Evolutionary conservation across 257 asterid species (phyloP), one percentile per base, ranked within the genome.

Genomic region (Plectranthus barbatus): DNA sequence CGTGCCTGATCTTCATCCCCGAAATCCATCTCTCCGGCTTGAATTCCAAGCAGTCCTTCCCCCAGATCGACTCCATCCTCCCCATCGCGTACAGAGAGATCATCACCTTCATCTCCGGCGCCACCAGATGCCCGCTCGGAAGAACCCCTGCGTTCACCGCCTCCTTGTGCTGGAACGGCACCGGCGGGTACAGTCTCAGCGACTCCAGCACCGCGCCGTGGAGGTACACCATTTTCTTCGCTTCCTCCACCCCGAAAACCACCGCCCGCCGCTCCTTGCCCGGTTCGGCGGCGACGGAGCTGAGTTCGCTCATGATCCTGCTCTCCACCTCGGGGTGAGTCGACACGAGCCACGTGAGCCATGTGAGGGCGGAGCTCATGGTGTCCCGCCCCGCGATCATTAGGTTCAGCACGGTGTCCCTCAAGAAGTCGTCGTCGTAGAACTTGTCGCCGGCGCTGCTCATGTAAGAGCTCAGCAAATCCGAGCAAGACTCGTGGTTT

Each of bases 321-420:
- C 5, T 60, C 58, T 81, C 85, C 7, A 78, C 79, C 9, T 52
- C 62, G 0, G 87, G 89, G 42, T 86, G 81, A 0, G 83, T 72
- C 0, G 76, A 50, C 15, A 80, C 77, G 7, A 81, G 91, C 91
- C 91, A 86, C 46, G 72, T 58, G 51, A 86, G 82, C 87, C 91
- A 86, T 2, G 95, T 81, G 0, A 84, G 83, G 2, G 85, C 85
- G 0, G 95, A 81, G 63, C 89, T 77, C 0, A 82, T 76, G 0
- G 95, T 86, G 74, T 86, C 95, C 0, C 88, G 68, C 9, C 94
- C 90, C 0, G 88, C 91, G 0, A 86, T 79, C 86, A 86, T 86
- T 18, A 83, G 54, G 49, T 81, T 86, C 23, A 86, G 19, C 31
- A 84, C 56, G 0, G 81, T 86, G 53, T 86, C 95, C 46, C 86